Percentiles rank a stretch among this genome's conserved stretches.
These are phyloP conservation scores for Flaveria sonorensis DNA, from an alignment of 129 eudicot species.

Conservation along the genomic window DNA sequence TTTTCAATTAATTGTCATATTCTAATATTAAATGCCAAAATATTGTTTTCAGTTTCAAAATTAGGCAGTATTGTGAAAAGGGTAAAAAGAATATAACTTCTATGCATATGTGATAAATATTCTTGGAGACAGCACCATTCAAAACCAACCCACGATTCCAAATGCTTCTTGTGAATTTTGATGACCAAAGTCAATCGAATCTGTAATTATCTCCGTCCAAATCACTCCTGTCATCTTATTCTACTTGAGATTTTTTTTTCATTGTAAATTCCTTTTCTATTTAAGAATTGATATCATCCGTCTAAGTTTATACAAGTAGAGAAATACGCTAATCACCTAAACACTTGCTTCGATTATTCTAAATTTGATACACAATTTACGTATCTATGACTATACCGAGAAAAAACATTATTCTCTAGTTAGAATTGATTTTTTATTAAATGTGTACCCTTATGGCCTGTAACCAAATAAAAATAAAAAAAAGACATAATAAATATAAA, in stretches of 20 bases:
- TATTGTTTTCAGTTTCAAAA: not conserved
- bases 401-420: not conserved
- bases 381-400: too few species aligned
- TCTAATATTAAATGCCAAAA: not conserved
- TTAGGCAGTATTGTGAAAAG: not conserved
- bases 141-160: slow-evolving; percentile 26
- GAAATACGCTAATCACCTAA: too few species aligned
- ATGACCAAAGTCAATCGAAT: slow-evolving; percentile 32
- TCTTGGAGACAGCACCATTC: slow-evolving; percentile 27
- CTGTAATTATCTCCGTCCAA: slow-evolving; percentile 37
- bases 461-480: not conserved
- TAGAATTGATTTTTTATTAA: too few species aligned
- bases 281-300: too few species aligned
- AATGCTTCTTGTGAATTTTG: slow-evolving; percentile 19
- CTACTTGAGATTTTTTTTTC: not conserved
- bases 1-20: slow-evolving; percentile 20
- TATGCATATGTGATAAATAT: not conserved
- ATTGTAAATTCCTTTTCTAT: not conserved
- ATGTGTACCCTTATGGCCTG: too few species aligned
- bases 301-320: too few species aligned
- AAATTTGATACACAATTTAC: too few species aligned
- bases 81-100: slow-evolving; percentile 11
- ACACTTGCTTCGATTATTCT: too few species aligned
- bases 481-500: not conserved
- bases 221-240: not conserved